Evolutionary conservation across 2,329 filamentous ascomycete genomes (phyloP), one percentile per base, ranked within the genome.

Genomic region (Stemphylium lycopersici): DNA sequence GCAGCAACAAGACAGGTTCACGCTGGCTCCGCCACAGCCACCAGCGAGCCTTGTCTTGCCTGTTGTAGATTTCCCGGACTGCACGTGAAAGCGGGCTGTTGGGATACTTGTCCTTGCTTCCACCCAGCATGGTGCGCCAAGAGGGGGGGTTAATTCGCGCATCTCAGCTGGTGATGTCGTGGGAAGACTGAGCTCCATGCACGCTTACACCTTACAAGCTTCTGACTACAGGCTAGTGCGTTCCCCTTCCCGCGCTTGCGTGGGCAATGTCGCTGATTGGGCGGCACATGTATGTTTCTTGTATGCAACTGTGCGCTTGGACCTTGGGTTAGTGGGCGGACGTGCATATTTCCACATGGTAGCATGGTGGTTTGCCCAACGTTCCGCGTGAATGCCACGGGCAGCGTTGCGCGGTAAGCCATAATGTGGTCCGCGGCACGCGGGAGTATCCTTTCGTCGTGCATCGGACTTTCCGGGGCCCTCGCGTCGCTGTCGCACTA

Each of bases 141-240:
- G 13, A 43, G 33, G n/a, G 47, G 29, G 37, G 36, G 29, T 39
- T 47, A 47, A 47, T 47, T 39, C 24, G 44, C 44, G 34, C 44
- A 47, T 29, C 11, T 47, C 6, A 38, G 12, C 11, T 39, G 44
- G 36, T 32, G 12, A 32, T 39, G 6, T 38, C 24, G 41, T n/a
- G 18, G 13, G 18, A n/a, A 15, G n/a, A 22, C 29, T 33, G 16
- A 24, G 22, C 41, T 29, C 5, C n/a, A 7, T 20, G 16, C 31
- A 20, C 8, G 40, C 26, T 22, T 22, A 24, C 29, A 33, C 12
- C 5, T 5, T 36, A 34, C 24, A 32, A 20, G 10, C 15, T 38
- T 32, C 24, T 32, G 10, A 24, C 16, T 24, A 18, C 18, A 32
- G 44, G 7, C 34, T 18, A 48, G 24, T 22, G 22, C 20, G n/a